These are phyloP conservation scores for Spiraea crenata DNA, from an alignment of 331 rosid species.

Conservation along the genomic window DNA sequence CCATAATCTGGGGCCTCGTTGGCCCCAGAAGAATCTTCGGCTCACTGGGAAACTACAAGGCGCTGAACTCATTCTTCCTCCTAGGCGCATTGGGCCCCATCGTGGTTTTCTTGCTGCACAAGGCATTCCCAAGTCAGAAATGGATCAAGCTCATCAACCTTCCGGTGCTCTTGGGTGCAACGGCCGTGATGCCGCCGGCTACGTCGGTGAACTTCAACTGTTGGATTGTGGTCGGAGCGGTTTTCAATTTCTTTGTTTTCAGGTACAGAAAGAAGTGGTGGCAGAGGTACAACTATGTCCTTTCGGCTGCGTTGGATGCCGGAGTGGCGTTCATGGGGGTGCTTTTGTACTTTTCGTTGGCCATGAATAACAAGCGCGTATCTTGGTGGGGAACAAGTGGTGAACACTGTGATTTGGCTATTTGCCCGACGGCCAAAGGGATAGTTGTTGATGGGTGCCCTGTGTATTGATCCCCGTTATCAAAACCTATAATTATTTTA, in stretches of 20 bases:
- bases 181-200: constrained; percentile 38
- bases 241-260: constrained; percentile 33
- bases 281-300: constrained; percentile 43
- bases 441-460: constrained; percentile 47
- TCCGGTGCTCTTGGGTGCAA: constrained; percentile 40
- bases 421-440: constrained; percentile 63
- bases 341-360: constrained; percentile 47
- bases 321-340: constrained; percentile 43
- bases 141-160: constrained; percentile 36
- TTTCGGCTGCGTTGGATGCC: constrained; percentile 42
- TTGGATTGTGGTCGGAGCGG: constrained; percentile 27
- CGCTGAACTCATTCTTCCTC: constrained; percentile 43
- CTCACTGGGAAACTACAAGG: constrained; percentile 26
- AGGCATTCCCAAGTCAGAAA: constrained; percentile 24
- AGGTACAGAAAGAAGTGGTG: constrained; percentile 36
- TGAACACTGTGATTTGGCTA: constrained; percentile 43
- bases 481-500: not conserved
- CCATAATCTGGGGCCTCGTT: constrained; percentile 38
- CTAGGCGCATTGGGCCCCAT: constrained; percentile 28
- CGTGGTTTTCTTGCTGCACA: constrained; percentile 29
- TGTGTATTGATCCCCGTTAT: constrained; percentile 6
- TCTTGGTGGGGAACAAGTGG: constrained; percentile 64
- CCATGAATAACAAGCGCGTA: constrained; percentile 22
- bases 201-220: constrained; percentile 38
- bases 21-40: constrained; percentile 42